Percentiles rank a stretch among this genome's conserved stretches.
These are phyloP conservation scores for Neoscytalidium dimidiatum DNA, from an alignment of 2,329 filamentous ascomycete species.

Conservation along the genomic window DNA sequence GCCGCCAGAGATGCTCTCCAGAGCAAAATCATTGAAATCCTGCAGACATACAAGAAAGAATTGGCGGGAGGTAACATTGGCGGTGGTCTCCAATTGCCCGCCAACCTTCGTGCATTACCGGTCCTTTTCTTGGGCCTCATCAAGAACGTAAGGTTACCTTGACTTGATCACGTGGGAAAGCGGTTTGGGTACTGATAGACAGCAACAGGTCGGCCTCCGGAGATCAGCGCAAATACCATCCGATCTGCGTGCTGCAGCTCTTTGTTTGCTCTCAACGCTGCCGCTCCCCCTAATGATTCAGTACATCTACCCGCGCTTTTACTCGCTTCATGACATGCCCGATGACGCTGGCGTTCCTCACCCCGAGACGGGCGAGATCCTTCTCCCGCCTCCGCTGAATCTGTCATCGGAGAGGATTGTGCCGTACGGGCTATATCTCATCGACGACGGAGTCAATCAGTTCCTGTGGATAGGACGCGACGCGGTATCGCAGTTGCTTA, in stretches of 20 bases:
- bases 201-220: constrained; percentile 67
- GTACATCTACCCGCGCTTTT: constrained; percentile 69
- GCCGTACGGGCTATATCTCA: constrained; percentile 89
- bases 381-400: constrained; percentile 81
- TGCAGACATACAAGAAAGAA: constrained; percentile 96
- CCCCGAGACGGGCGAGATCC: constrained; percentile 81
- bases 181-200: constrained; percentile 2
- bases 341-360: constrained; percentile 87
- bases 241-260: constrained; percentile 87
- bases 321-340: constrained; percentile 94
- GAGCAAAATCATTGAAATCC: constrained; percentile 85
- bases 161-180: background rate
- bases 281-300: constrained; percentile 88
- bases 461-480: constrained; percentile 97
- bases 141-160: constrained; percentile 75
- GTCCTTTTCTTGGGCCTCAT: constrained; percentile 91
- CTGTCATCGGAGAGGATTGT: constrained; percentile 86
- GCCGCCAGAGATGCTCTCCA: constrained; percentile 88
- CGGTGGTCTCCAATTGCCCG: constrained; percentile 80
- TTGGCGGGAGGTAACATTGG: constrained; percentile 94
- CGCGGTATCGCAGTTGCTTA: constrained; percentile 82
- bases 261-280: constrained; percentile 91
- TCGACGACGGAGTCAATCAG: constrained; percentile 96
- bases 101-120: constrained; percentile 85
- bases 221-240: constrained; percentile 93